These are phyloP conservation scores for Cercospora brassicicola DNA, from an alignment of 2,329 filamentous ascomycete species.

Conservation along the genomic window DNA sequence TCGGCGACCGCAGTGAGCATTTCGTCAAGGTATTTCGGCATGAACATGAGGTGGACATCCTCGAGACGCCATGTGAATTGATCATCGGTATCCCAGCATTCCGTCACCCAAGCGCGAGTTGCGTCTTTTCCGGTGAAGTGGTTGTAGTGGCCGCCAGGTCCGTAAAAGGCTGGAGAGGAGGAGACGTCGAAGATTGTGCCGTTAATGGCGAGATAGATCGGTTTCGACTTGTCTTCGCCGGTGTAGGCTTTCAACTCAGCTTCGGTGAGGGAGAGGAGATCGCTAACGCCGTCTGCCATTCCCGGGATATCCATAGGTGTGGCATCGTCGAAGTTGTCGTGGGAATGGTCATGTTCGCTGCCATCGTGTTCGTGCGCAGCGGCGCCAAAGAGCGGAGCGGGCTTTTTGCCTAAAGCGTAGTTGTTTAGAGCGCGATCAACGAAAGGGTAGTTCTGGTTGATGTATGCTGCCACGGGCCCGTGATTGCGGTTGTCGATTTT, in stretches of 20 bases:
- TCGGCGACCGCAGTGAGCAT: conserved; percentile 25
- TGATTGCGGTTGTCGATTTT: conserved; percentile 29
- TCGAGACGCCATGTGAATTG: conserved; percentile 34
- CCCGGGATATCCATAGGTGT: neutral
- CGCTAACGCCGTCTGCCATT: neutral
- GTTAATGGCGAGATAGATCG: conserved; percentile 37
- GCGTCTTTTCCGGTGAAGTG: conserved; percentile 37
- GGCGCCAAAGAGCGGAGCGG: conserved; percentile 16
- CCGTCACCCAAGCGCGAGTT: conserved; percentile 36
- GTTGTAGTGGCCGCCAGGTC: conserved; percentile 35
- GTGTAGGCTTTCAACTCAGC: conserved; percentile 30
- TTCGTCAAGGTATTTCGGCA: conserved; percentile 35
- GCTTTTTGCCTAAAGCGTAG: conserved; percentile 7
- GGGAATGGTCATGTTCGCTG: neutral
- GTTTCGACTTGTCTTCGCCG: conserved; percentile 30
- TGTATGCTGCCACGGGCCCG: conserved; percentile 24
- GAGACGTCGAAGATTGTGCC: conserved; percentile 38
- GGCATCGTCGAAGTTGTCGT: neutral
- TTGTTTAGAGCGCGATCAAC: conserved; percentile 22
- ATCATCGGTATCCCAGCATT: conserved; percentile 35
- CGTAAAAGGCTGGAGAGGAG: conserved; percentile 34
- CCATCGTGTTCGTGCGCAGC: conserved; percentile 14
- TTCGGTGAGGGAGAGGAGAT: conserved; percentile 26
- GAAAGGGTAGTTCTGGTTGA: conserved; percentile 25
- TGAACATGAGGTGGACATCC: conserved; percentile 34